Percentiles rank a stretch among this genome's conserved stretches.
phyloP scores from a whole-genome alignment of 805 yeast genomes.

The Yamadazyma sp. region DNA sequence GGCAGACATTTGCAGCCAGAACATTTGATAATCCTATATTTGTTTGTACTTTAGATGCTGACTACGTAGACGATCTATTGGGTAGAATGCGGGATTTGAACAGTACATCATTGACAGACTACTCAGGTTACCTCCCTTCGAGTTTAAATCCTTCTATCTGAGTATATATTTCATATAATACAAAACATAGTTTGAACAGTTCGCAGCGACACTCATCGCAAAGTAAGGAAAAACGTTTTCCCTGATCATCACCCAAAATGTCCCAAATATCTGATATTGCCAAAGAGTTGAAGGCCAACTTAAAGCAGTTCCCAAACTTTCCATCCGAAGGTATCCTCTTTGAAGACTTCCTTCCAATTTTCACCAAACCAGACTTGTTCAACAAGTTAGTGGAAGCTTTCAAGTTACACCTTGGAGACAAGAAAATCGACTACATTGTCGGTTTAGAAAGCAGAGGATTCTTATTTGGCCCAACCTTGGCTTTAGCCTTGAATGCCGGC shows the following conservation, averaged over 20 bases:
- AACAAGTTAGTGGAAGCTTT: slow-evolving; percentile 80
- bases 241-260: slow-evolving; percentile 3
- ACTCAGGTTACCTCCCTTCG: neutral
- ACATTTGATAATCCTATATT: slow-evolving; percentile 8
- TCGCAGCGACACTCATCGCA: slow-evolving; percentile 4
- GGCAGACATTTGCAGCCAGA: slow-evolving; percentile 1
- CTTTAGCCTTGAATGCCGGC: slow-evolving; percentile 83
- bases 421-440: slow-evolving; percentile 80
- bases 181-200: too few species aligned
- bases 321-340: slow-evolving; percentile 90
- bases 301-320: slow-evolving; percentile 84
- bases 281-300: slow-evolving; percentile 35
- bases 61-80: slow-evolving; percentile 2
- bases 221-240: slow-evolving; percentile 7
- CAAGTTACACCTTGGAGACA: slow-evolving; percentile 64
- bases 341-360: slow-evolving; percentile 93
- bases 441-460: slow-evolving; percentile 98
- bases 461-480: slow-evolving; percentile 93
- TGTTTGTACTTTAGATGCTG: slow-evolving; percentile 8
- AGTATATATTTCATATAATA: too few species aligned
- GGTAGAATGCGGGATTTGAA: neutral
- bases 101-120: slow-evolving; percentile 1
- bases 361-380: slow-evolving; percentile 78
- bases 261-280: slow-evolving; percentile 30
- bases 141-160: neutral